phyloP scores from a whole-genome alignment of 2,329 filamentous ascomycete genomes.

The Aspergillus amoenus region DNA sequence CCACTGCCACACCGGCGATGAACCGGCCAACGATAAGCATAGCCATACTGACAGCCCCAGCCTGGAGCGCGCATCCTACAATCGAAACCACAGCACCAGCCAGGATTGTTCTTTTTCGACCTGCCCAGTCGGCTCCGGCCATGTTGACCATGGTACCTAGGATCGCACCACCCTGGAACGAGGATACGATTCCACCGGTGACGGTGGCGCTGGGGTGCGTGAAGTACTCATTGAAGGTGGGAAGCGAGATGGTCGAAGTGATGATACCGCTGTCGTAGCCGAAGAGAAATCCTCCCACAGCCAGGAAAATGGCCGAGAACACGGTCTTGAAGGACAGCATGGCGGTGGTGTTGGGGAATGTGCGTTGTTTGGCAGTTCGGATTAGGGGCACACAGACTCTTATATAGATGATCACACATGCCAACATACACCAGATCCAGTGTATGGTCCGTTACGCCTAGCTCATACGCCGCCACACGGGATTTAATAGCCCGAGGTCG shows the following conservation, averaged over 20 bases:
- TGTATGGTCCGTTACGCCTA: not conserved
- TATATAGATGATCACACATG: not conserved
- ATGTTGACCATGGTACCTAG: slow-evolving; percentile 34
- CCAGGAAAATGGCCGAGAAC: slow-evolving; percentile 6
- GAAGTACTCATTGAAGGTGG: slow-evolving; percentile 33
- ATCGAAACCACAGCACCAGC: slow-evolving; percentile 33
- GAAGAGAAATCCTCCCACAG: slow-evolving; percentile 9
- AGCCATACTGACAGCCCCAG: slow-evolving; percentile 31
- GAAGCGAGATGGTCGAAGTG: slow-evolving; percentile 35
- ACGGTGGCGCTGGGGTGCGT: slow-evolving; percentile 31
- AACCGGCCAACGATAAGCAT: slow-evolving; percentile 52
- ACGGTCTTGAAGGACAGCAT: slow-evolving; percentile 6
- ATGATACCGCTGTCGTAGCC: slow-evolving; percentile 48
- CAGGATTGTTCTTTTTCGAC: slow-evolving; percentile 29
- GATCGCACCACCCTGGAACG: slow-evolving; percentile 40
- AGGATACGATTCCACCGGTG: slow-evolving; percentile 41
- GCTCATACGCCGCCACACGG: not conserved
- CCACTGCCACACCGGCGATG: slow-evolving; percentile 52
- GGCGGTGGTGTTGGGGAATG: not conserved
- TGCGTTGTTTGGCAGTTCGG: no score
- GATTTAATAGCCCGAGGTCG: not conserved
- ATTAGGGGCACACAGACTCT: not conserved
- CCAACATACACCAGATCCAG: not conserved
- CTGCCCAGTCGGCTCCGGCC: slow-evolving; percentile 34
- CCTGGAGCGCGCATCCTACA: slow-evolving; percentile 37